Base-by-base conservation (phyloP, 2,329 filamentous ascomycete species). In the Diaporthe longicolla region DNA sequence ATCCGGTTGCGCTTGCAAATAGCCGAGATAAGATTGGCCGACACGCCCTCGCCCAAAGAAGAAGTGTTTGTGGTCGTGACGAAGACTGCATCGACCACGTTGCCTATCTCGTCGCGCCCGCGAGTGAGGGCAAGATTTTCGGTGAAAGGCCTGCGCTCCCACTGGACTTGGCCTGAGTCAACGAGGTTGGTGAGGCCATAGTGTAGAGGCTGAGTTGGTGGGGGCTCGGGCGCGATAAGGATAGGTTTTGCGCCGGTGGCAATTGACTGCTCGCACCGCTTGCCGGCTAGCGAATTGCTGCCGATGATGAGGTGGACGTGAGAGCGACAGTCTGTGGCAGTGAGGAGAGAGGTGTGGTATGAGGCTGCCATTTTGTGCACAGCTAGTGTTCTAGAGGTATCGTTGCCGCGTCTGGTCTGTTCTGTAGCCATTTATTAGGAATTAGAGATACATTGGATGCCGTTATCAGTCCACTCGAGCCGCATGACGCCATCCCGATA, bases 11-110 rank as follows among this genome's bases (percentile, higher is more conserved):
- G 89, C 74, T 88, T 90, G 85, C 97, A 98, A 5, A 95, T 86
- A 7, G 85, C 87, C 0, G 94, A 94, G 76, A 98, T 93, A 76
- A 90, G 90, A 40, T 75, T 61, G 17, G 74, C 74, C 24, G 74
- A 73, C 15, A 54, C 21, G 77, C 81, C 78, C 21, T 35, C 17
- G 40, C 43, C 65, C 32, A 45, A 13, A 2, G 45, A 32, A 21
- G 32, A 19, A 19, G n/a, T 35, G 32, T 48, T 59, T 57, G n/a
- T 72, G 77, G 84, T 82, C 0, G 95, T 98, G 50, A 98, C 92
- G 82, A 98, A 98, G 52, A 99, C 97, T 72, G 94, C 93, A 82
- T 99, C 97, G 21, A 98, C 96, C 6, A 97, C 90, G 71, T 85
- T 81, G 76, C 90, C 92, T 13, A 98, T 92, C 73, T 97, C 94